phyloP scores from a whole-genome alignment of 2,329 filamentous ascomycete genomes.

The Ophiocordyceps camponoti-rufipedis region DNA sequence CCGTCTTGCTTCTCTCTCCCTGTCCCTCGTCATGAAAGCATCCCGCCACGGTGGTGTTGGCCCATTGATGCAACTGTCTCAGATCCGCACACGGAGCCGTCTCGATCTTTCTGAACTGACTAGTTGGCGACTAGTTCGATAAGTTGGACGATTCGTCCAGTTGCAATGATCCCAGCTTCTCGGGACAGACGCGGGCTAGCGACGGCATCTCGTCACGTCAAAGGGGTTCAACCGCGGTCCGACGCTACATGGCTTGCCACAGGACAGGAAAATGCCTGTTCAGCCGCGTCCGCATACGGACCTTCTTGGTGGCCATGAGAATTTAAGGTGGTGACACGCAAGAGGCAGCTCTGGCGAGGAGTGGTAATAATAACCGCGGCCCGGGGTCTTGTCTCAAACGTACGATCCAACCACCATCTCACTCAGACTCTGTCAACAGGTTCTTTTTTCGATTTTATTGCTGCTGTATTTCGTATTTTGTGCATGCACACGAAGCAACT shows the following conservation, averaged over 20 bases:
- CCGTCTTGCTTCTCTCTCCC: too few relatives aligned
- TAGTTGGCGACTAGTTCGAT: background rate
- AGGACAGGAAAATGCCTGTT: background rate
- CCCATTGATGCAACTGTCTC: slow-evolving; percentile 3
- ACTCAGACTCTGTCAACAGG: background rate
- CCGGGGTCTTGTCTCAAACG: slow-evolving; percentile 1
- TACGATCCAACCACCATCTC: background rate
- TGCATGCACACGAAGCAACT: background rate
- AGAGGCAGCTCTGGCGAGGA: background rate
- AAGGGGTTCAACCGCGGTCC: too few relatives aligned
- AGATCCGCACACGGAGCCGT: slow-evolving; percentile 2
- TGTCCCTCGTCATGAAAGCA: background rate
- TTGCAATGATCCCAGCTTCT: background rate
- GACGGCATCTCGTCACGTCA: background rate
- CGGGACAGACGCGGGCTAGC: background rate
- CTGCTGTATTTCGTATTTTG: background rate
- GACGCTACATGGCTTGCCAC: too few relatives aligned
- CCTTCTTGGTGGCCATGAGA: background rate
- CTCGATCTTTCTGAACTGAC: background rate
- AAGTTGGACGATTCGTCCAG: background rate
- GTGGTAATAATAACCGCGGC: slow-evolving; percentile 1
- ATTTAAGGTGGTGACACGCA: background rate
- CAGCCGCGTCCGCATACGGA: background rate
- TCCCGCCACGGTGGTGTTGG: slow-evolving; percentile 1
- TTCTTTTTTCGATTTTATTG: background rate